Conservation (phyloP, 2,329 filamentous ascomycete genomes). For the Fusarium caatingaense region DNA sequence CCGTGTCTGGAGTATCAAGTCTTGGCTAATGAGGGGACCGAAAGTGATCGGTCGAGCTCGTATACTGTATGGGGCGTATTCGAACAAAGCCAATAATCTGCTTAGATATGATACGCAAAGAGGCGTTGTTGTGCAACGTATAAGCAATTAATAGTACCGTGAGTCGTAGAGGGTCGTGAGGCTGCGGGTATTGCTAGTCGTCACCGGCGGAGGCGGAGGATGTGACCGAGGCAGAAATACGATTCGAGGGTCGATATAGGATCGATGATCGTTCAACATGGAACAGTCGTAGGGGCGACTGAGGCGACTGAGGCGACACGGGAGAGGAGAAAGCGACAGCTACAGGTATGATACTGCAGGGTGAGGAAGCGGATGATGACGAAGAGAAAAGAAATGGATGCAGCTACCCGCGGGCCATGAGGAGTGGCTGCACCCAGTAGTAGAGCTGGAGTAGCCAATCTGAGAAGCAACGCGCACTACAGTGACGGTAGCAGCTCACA, state of each 20-base stretch:
- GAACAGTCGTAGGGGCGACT: constrained; percentile 16
- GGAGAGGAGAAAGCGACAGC: constrained; percentile 1
- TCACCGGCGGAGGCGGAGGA: constrained; percentile 30
- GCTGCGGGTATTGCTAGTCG: constrained; percentile 39
- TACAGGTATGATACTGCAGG: constrained; percentile 20
- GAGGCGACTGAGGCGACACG: constrained; percentile 10
- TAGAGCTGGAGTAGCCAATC: constrained; percentile 21
- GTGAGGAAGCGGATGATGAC: constrained; percentile 16
- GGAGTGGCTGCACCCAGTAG: constrained; percentile 38
- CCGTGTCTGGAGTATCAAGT: constrained; percentile 43
- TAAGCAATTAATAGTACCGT: constrained; percentile 37
- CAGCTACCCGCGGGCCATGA: constrained; percentile 47
- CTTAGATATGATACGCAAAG: constrained; percentile 40
- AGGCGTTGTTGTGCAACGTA: constrained; percentile 43
- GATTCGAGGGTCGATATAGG: constrained; percentile 31
- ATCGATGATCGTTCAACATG: constrained; percentile 33
- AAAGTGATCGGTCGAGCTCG: constrained; percentile 48
- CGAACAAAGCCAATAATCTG: constrained; percentile 42
- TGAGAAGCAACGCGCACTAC: constrained; percentile 39
- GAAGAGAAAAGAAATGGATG: constrained; percentile 37
- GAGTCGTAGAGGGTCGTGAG: constrained; percentile 31
- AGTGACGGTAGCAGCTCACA: constrained; percentile 33
- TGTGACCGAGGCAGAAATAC: constrained; percentile 27
- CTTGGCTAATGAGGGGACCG: constrained; percentile 37
- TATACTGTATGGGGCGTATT: constrained; percentile 46